These are phyloP conservation scores for Acidomyces sp. DNA, from an alignment of 495 filamentous ascomycete genomes.

Conservation along the genomic window DNA sequence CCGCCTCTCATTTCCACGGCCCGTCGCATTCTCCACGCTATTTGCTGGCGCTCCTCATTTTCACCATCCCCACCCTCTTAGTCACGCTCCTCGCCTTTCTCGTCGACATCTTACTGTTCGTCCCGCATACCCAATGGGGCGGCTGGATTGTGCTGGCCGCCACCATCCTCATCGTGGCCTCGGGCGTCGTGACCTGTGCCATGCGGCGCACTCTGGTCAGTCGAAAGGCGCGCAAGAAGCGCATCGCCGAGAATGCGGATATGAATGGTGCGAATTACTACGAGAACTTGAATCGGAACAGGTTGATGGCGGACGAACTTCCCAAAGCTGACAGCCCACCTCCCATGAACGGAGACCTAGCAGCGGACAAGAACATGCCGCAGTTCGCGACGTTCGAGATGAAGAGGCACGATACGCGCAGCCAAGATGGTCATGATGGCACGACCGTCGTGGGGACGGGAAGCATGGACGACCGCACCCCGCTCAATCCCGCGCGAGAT, in stretches of 20 bases:
- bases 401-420: slow-evolving; percentile 35
- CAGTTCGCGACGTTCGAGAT: slow-evolving; percentile 69
- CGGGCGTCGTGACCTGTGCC: slow-evolving; percentile 81
- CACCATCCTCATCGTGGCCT: slow-evolving; percentile 72
- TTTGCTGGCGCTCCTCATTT: slow-evolving; percentile 68
- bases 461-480: slow-evolving; percentile 68
- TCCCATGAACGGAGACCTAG: slow-evolving; percentile 35
- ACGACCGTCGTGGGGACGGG: slow-evolving; percentile 3
- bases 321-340: slow-evolving; percentile 36
- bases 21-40: slow-evolving; percentile 90
- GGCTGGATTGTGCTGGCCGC: slow-evolving; percentile 90
- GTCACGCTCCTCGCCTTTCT: slow-evolving; percentile 79
- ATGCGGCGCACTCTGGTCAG: slow-evolving; percentile 91
- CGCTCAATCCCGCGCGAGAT: slow-evolving; percentile 52
- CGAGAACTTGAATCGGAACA: slow-evolving; percentile 46
- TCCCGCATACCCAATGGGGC: slow-evolving; percentile 86
- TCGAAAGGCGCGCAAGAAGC: slow-evolving; percentile 78
- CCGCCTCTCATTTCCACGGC: slow-evolving; percentile 71
- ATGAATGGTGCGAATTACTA: slow-evolving; percentile 94
- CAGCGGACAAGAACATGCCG: slow-evolving; percentile 31
- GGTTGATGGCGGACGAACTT: slow-evolving; percentile 29
- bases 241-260: slow-evolving; percentile 83
- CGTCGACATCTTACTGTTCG: slow-evolving; percentile 89
- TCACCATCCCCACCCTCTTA: slow-evolving; percentile 73
- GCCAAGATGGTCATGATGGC: slow-evolving; percentile 1